phyloP scores from a whole-genome alignment of 23 red algal species.

The Cyanidioschyzon merolae region DNA sequence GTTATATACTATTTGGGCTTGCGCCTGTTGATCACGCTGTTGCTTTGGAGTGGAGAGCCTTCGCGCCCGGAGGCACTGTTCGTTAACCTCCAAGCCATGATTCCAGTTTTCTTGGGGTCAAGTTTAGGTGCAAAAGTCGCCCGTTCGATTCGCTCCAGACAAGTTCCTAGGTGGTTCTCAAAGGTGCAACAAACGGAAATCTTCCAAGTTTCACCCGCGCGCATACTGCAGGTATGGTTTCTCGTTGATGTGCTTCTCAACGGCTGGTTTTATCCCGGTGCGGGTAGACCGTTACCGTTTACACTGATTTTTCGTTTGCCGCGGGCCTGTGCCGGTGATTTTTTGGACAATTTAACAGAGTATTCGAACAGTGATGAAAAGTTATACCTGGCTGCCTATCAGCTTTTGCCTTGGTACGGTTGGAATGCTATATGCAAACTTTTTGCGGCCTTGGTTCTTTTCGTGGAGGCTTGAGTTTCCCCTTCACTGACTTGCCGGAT shows the following conservation, averaged over 20 bases:
- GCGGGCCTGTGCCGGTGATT: neutral
- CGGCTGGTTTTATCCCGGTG: neutral
- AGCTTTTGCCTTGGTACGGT: neutral
- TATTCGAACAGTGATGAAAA: neutral
- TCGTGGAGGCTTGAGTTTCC: neutral
- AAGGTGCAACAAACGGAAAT: too few relatives aligned
- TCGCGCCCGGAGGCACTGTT: neutral
- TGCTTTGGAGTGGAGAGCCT: neutral
- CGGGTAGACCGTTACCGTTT: neutral
- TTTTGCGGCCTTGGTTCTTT: neutral
- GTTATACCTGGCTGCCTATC: neutral
- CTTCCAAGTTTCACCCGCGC: too few relatives aligned
- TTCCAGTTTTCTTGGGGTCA: neutral
- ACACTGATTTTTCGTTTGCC: neutral
- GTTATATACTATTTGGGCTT: neutral
- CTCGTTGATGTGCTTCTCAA: neutral
- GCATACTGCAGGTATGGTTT: neutral
- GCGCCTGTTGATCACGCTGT: neutral
- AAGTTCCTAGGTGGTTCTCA: too few relatives aligned
- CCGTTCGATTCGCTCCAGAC: too few relatives aligned
- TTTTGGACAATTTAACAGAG: neutral
- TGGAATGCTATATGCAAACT: neutral
- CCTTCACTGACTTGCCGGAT: too few relatives aligned
- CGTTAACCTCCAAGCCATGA: neutral
- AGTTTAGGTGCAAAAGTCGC: neutral